phyloP scores from a whole-genome alignment of 2,329 filamentous ascomycete species.

The Drechslerella stenobrocha region DNA sequence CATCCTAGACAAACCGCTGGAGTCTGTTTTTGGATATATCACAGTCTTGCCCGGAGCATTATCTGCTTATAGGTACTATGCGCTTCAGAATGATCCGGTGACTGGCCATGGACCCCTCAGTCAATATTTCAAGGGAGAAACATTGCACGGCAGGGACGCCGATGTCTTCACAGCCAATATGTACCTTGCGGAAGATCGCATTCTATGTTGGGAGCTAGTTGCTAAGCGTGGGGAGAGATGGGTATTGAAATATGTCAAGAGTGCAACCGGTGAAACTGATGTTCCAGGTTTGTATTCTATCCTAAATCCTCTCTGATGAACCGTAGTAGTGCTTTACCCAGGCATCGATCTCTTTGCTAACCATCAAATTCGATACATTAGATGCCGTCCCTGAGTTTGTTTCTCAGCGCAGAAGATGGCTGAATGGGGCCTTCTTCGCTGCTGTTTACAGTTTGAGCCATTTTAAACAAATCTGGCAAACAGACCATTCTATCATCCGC shows the following conservation, averaged over 20 bases:
- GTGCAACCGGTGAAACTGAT: conserved; percentile 94
- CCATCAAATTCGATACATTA: conserved; percentile 54
- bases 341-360: neutral
- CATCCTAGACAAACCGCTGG: conserved; percentile 93
- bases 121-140: conserved; percentile 99
- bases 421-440: conserved; percentile 98
- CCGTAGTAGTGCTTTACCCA: neutral
- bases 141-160: conserved; percentile 89
- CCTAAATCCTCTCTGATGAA: neutral
- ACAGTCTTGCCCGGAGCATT: conserved; percentile 95
- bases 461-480: conserved; percentile 87
- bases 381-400: conserved; percentile 95
- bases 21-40: conserved; percentile 97
- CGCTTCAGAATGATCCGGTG: conserved; percentile 85
- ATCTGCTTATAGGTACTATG: conserved; percentile 93
- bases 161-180: conserved; percentile 98
- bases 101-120: conserved; percentile 92
- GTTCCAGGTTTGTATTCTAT: conserved; percentile 73
- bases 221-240: conserved; percentile 92
- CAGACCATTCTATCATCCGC: conserved; percentile 84
- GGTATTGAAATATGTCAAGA: conserved; percentile 98
- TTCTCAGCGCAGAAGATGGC: conserved; percentile 91
- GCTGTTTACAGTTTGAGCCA: conserved; percentile 96
- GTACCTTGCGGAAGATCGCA: conserved; percentile 88
- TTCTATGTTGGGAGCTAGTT: conserved; percentile 91